Conservation (phyloP, 495 filamentous ascomycete genomes). For the Penicillium diatomitis region DNA sequence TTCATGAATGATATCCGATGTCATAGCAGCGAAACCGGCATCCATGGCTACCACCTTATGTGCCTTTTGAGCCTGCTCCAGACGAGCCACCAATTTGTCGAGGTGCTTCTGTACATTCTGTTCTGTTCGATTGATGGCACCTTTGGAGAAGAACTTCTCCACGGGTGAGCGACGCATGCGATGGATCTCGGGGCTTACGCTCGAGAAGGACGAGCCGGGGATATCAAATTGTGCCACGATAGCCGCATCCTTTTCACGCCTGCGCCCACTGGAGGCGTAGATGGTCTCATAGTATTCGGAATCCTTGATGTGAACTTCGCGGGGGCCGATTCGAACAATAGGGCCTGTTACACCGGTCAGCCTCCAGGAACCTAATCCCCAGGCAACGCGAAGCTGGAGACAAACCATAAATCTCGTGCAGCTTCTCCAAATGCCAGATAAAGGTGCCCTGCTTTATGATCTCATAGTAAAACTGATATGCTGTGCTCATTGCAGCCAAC, state of each 20-base stretch:
- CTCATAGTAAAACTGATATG: slow-evolving; percentile 46
- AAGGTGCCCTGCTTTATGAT: slow-evolving; percentile 27
- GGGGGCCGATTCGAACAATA: slow-evolving; percentile 43
- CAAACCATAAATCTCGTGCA: slow-evolving; percentile 42
- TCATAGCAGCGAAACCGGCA: slow-evolving; percentile 16
- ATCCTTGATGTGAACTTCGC: slow-evolving; percentile 40
- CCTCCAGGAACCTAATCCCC: too few species aligned
- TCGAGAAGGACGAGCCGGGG: slow-evolving; percentile 10
- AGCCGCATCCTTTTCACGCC: slow-evolving; percentile 17
- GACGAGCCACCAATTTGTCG: slow-evolving; percentile 8
- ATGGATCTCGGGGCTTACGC: slow-evolving; percentile 14
- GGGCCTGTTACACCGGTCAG: slow-evolving; percentile 21
- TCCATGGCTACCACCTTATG: slow-evolving; percentile 12
- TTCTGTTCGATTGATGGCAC: slow-evolving; percentile 9
- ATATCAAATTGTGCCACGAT: slow-evolving; percentile 12
- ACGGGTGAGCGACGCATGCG: slow-evolving; percentile 17
- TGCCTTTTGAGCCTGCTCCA: slow-evolving; percentile 4
- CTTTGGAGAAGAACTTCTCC: slow-evolving; percentile 21
- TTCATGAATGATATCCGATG: slow-evolving; percentile 18
- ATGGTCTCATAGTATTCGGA: slow-evolving; percentile 28
- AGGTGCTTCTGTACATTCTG: slow-evolving; percentile 7
- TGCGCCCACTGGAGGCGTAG: slow-evolving; percentile 13
- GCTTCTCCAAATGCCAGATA: slow-evolving; percentile 31
- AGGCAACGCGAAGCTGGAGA: neutral
- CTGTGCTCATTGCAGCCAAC: slow-evolving; percentile 37